These are phyloP conservation scores for Aspergillus sclerotioniger DNA, from an alignment of 495 filamentous ascomycete genomes.

Conservation along the genomic window DNA sequence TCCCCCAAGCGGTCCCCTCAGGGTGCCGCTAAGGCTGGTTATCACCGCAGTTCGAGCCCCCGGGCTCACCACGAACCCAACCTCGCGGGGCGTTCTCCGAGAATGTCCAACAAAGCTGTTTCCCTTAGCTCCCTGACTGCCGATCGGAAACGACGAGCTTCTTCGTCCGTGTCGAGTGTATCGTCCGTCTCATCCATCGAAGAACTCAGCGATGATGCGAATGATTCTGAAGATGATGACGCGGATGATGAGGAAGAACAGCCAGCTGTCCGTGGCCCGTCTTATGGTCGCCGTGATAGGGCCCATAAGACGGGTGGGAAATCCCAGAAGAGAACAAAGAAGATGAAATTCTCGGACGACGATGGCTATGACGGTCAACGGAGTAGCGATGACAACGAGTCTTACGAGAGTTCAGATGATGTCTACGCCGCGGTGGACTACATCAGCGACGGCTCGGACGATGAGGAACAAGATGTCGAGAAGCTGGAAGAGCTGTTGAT, in stretches of 20 bases:
- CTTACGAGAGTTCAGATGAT: slow-evolving; percentile 55
- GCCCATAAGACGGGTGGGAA: slow-evolving; percentile 47
- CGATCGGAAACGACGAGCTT: slow-evolving; percentile 41
- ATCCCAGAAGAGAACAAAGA: slow-evolving; percentile 29
- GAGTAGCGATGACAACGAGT: slow-evolving; percentile 32
- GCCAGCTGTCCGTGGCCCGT: slow-evolving; percentile 51
- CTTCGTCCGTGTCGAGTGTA: slow-evolving; percentile 43
- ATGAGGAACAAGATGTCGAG: slow-evolving; percentile 70
- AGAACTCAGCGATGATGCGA: slow-evolving; percentile 38
- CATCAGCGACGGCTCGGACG: slow-evolving; percentile 68
- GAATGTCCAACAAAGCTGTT: slow-evolving; percentile 29
- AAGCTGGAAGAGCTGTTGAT: slow-evolving; percentile 73
- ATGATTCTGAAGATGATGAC: slow-evolving; percentile 44
- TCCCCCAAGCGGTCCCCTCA: slow-evolving; percentile 36
- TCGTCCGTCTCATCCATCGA: slow-evolving; percentile 43
- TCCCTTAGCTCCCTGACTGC: slow-evolving; percentile 18
- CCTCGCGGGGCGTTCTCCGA: slow-evolving; percentile 22
- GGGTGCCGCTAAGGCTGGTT: slow-evolving; percentile 24
- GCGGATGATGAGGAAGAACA: slow-evolving; percentile 53
- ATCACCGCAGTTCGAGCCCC: slow-evolving; percentile 26
- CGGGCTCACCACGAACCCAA: slow-evolving; percentile 20
- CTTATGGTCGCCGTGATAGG: slow-evolving; percentile 42
- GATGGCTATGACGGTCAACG: slow-evolving; percentile 60
- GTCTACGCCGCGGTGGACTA: slow-evolving; percentile 74
- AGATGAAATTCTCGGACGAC: slow-evolving; percentile 59